Base-by-base conservation (phyloP, 1,284 basidiomycete species). In the Leccinum pachyderme region DNA sequence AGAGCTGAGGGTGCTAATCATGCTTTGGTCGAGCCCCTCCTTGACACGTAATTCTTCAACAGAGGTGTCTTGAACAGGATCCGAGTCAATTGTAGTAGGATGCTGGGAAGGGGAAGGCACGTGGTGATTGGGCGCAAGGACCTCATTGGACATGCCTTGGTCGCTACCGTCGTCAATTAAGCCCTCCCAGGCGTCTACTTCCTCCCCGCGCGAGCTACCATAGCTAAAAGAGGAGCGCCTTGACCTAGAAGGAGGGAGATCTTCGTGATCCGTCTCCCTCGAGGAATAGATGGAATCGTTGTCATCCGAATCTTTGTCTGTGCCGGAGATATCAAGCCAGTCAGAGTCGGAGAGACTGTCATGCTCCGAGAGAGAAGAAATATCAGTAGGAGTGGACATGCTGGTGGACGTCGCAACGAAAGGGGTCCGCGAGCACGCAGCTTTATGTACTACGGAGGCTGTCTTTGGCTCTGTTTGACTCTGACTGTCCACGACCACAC, bases 301-400 rank as follows among this genome's bases (percentile, higher is more conserved):
- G 63, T 85, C 86, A 63, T 85, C 86, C 39, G 84, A 86, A 54
- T 82, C 81, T 57, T 79, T 78, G 72, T 78, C 71, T 22, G 68
- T 81, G 63, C 82, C 85, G 39, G 83, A 73, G 58, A 90, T 78
- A 63, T 90, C 87, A 63, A 88, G 83, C 87, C 87, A 89, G 72
- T 89, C 87, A 33, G 86, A 88, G 73, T 90, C 88, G 37, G 87
- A 90, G 59, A 82, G 70, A 59, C 72, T 80, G 67, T 87, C 87
- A 59, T 78, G 66, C 66, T 89, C 87, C 62, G 83, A 82, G 65
- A 80, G 73, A 56, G 65, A 59, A 48, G 71, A 73, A 60, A 69
- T 70, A 56, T 68, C 68, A 61, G 64, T 61, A 57, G 69, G 64
- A 55, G 68, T 55, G 54, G 59, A 49, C 57, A 67, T 65, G 55